Evolutionary conservation across 352 stramenopile species (phyloP).

Genomic region (Phytophthora syringae): DNA sequence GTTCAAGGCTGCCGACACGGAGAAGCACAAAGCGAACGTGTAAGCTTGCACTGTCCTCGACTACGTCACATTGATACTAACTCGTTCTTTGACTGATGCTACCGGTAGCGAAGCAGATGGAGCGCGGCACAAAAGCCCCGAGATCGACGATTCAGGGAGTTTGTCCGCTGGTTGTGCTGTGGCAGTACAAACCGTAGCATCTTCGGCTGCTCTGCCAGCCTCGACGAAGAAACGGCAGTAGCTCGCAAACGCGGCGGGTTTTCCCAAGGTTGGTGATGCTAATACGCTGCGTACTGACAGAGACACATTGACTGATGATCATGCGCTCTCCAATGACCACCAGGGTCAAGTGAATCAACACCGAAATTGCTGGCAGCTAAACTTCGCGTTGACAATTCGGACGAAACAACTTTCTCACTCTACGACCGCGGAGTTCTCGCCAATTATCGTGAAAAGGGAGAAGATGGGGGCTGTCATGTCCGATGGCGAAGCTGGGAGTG

Average conservation of each 20-base stretch:
- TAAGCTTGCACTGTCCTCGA: conserved; percentile 1
- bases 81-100: background rate
- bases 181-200: conserved; percentile 59
- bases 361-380: conserved; percentile 58
- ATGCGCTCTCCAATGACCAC: no score
- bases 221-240: background rate
- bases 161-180: conserved; percentile 70
- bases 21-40: conserved; percentile 36
- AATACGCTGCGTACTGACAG: background rate
- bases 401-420: conserved; percentile 45
- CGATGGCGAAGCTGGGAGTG: conserved; percentile 52
- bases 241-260: conserved; percentile 5
- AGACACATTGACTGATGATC: background rate
- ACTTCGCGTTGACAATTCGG: conserved; percentile 22
- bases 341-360: conserved; percentile 14
- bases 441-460: conserved; percentile 13
- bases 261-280: conserved; percentile 11
- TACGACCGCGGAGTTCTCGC: conserved; percentile 55
- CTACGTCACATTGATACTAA: background rate
- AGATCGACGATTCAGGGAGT: conserved; percentile 66
- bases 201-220: conserved; percentile 53
- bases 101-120: conserved; percentile 30
- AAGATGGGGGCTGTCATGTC: conserved; percentile 49
- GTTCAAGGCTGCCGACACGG: conserved; percentile 56
- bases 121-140: conserved; percentile 54